A percentile compares a stretch with the other conserved stretches of the same genome.
phyloP scores from a whole-genome alignment of 768 basidiomycete species.

The Tephrocybe rancida region DNA sequence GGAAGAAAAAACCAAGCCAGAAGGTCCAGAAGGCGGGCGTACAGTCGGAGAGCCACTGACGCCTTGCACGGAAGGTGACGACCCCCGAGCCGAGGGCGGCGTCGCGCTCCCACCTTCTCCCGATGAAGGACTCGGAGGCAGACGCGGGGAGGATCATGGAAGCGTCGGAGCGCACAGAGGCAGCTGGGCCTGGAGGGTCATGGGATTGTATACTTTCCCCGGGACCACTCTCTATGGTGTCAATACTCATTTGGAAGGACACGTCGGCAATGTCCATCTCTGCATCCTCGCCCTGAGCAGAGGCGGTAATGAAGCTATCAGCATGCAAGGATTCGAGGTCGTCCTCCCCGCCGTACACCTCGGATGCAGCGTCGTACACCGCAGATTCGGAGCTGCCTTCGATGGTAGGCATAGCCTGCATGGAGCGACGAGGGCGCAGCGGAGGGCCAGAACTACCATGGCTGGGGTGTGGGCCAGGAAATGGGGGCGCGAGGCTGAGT shows the following conservation, averaged over 20 bases:
- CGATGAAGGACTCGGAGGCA: conserved; percentile 52
- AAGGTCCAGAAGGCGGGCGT: conserved; percentile 65
- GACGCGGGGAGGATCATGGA: conserved; percentile 26
- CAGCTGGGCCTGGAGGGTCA: neutral
- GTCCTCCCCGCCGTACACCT: conserved; percentile 27
- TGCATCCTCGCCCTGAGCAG: conserved; percentile 11
- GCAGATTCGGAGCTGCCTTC: conserved; percentile 38
- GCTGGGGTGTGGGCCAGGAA: conserved; percentile 42
- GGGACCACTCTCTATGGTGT: neutral
- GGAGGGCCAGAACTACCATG: conserved; percentile 30
- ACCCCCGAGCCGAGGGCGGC: conserved; percentile 36
- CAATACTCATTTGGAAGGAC: conserved; percentile 1
- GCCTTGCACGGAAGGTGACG: conserved; percentile 36
- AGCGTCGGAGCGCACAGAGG: conserved; percentile 16
- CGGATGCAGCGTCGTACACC: conserved; percentile 29
- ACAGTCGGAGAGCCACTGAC: conserved; percentile 22
- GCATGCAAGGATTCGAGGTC: conserved; percentile 52
- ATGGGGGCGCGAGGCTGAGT: conserved; percentile 58
- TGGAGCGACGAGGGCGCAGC: conserved; percentile 24
- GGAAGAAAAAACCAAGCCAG: conserved; percentile 73
- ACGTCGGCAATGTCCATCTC: conserved; percentile 14
- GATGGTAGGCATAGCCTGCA: conserved; percentile 43
- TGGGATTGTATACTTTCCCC: too few relatives aligned
- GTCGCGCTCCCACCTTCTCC: conserved; percentile 51
- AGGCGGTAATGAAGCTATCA: conserved; percentile 61